These are phyloP conservation scores for Colletotrichum chrysophilum DNA, from an alignment of 2,329 filamentous ascomycete species.

Conservation along the genomic window DNA sequence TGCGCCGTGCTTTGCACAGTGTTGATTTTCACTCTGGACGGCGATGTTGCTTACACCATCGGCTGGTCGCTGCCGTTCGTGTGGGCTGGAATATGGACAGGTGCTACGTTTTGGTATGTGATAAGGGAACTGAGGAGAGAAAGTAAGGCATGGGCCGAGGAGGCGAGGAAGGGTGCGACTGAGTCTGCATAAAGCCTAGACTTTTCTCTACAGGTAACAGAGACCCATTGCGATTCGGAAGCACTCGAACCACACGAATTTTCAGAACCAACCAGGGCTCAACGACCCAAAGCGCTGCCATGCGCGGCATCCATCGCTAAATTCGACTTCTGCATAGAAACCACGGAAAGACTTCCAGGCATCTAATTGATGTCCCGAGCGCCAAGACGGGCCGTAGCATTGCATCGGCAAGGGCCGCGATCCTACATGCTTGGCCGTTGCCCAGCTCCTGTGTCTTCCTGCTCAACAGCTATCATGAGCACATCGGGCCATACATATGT, in stretches of 20 bases:
- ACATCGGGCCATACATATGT: neutral
- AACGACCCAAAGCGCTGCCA: too few species aligned
- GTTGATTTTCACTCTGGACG: slow-evolving; percentile 27
- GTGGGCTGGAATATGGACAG: slow-evolving; percentile 28
- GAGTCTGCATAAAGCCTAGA: neutral
- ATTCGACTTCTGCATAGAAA: neutral
- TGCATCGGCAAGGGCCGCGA: neutral
- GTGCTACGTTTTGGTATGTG: slow-evolving; percentile 30
- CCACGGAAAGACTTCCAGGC: neutral
- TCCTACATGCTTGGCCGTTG: neutral
- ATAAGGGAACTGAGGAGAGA: slow-evolving; percentile 28
- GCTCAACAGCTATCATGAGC: neutral
- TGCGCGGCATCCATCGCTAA: neutral
- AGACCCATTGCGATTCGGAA: neutral
- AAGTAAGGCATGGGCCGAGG: slow-evolving; percentile 27
- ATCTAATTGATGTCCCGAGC: neutral
- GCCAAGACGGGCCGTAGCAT: neutral
- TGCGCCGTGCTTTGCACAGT: slow-evolving; percentile 27
- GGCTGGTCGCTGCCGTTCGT: slow-evolving; percentile 29
- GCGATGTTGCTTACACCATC: slow-evolving; percentile 25
- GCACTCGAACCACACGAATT: neutral
- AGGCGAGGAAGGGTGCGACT: slow-evolving; percentile 8
- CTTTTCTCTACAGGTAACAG: neutral
- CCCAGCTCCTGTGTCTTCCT: neutral
- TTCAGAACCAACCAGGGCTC: too few species aligned